Base-by-base conservation (phyloP, 768 basidiomycete genomes). In the Dentipellis sp. region DNA sequence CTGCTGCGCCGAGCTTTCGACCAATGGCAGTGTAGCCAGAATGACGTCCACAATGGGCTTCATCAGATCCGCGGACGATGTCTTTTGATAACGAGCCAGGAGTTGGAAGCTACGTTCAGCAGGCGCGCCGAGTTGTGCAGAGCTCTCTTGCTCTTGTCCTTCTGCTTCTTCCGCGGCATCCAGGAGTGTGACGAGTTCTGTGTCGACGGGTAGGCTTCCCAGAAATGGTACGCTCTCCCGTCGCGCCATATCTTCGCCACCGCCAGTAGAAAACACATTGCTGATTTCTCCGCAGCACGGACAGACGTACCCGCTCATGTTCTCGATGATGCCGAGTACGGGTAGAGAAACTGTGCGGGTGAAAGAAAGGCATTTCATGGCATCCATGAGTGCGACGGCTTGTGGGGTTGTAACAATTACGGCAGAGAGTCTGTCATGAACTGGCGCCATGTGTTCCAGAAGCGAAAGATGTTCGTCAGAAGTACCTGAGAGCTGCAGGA, bases 301-400 rank as follows among this genome's bases (percentile, higher is more conserved):
- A 66, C 95, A 98, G 17, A 88, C 89, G 71, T 97, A 98, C 51
- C 97, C 97, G 61, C 91, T 90, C 97, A 98, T 98, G 72, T 98
- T 99, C 68, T 98, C 97, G 63, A 99, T 84, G 51, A 99, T 69
- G 9, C 97, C 97, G 55, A 95, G 73, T 37, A 99, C 85, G 12
- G 88, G 93, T 11, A 98, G 75, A 52, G 81, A 79, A 61, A 94
- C 88, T 9, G 91, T 81, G 16, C 88, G 88, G 12, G 94, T 91
- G 72, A 99, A 99, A 40, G 94, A 94, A 57, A 98, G 79, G 62
- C 93, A 97, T 72, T 98, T 98, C 76, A 93, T 85, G 49, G 88
- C 91, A 71, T 98, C 97, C 71, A 91, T 84, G 52, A 98, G 78
- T 0, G 97, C 94, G 37, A 98, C 91, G 16, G 93, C 93, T 72